These are phyloP conservation scores for Bipolaris victoriae DNA, from an alignment of 2,329 filamentous ascomycete genomes.

Conservation along the genomic window DNA sequence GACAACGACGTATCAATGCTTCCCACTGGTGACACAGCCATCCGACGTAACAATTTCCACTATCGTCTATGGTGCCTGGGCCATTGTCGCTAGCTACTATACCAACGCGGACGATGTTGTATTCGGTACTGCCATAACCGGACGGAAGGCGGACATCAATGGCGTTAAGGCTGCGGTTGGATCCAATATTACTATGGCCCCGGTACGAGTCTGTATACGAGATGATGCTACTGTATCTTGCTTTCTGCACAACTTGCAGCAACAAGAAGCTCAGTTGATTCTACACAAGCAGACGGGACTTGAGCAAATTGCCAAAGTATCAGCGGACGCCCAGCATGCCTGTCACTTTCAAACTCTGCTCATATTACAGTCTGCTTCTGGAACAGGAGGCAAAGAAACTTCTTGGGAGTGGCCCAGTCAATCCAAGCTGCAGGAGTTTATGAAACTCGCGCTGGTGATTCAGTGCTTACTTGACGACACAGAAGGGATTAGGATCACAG, in stretches of 20 bases:
- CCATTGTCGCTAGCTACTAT: slow-evolving; percentile 30
- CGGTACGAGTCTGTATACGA: slow-evolving; percentile 33
- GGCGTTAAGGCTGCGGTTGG: slow-evolving; percentile 40
- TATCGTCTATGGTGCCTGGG: slow-evolving; percentile 39
- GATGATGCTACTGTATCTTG: slow-evolving; percentile 10
- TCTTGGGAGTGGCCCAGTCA: slow-evolving; percentile 12
- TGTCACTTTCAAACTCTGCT: slow-evolving; percentile 58
- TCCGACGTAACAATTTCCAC: slow-evolving; percentile 16
- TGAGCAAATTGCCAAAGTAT: slow-evolving; percentile 31
- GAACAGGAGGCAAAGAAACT: slow-evolving; percentile 3
- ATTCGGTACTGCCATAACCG: background rate
- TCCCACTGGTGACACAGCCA: background rate
- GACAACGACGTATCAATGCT: slow-evolving; percentile 1
- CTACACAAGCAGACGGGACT: slow-evolving; percentile 43
- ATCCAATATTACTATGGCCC: slow-evolving; percentile 51
- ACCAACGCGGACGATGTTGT: slow-evolving; percentile 9
- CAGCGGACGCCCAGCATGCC: background rate
- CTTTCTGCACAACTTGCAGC: slow-evolving; percentile 21
- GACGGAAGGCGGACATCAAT: background rate
- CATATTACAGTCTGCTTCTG: slow-evolving; percentile 52
- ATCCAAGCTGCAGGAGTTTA: slow-evolving; percentile 18
- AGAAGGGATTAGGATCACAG: slow-evolving; percentile 21
- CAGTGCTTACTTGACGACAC: background rate
- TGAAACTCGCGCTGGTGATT: background rate
- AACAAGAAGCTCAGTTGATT: slow-evolving; percentile 27